These are phyloP conservation scores for Astrothelium macrocarpum DNA, from an alignment of 495 filamentous ascomycete species.

Conservation along the genomic window DNA sequence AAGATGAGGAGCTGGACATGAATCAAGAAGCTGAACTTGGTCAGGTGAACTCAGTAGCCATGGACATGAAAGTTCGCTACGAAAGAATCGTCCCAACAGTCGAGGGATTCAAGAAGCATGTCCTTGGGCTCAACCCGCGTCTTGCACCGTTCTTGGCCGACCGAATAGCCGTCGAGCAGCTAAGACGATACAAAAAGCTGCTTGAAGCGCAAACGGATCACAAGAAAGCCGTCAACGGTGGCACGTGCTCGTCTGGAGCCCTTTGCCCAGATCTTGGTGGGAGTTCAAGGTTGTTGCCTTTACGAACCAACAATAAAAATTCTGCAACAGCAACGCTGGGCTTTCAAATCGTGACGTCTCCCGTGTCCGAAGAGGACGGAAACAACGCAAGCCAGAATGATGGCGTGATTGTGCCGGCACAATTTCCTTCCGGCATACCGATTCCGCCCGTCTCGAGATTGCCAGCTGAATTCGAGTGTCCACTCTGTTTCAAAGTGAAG, in stretches of 20 bases:
- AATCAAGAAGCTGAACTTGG: slow-evolving; percentile 35
- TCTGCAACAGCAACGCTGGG: slow-evolving; percentile 35
- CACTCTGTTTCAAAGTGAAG: slow-evolving; percentile 81
- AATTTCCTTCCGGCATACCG: slow-evolving; percentile 74
- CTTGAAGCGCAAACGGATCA: slow-evolving; percentile 61
- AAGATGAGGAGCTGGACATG: slow-evolving; percentile 45
- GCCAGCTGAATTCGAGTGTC: slow-evolving; percentile 87
- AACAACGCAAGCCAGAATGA: slow-evolving; percentile 47
- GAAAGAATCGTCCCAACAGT: slow-evolving; percentile 54
- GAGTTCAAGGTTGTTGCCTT: slow-evolving; percentile 40
- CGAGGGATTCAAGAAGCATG: slow-evolving; percentile 68
- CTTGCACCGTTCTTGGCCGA: slow-evolving; percentile 63
- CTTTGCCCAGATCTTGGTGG: slow-evolving; percentile 61
- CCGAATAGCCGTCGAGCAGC: slow-evolving; percentile 74
- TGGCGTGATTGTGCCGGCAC: slow-evolving; percentile 54
- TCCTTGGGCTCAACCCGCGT: slow-evolving; percentile 60
- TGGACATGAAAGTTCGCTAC: slow-evolving; percentile 37
- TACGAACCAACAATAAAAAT: slow-evolving; percentile 32
- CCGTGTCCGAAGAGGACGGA: slow-evolving; percentile 47
- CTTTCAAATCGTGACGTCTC: slow-evolving; percentile 40
- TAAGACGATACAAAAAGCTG: slow-evolving; percentile 68
- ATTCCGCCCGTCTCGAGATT: slow-evolving; percentile 69
- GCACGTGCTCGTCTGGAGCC: slow-evolving; percentile 46
- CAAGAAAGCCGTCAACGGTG: slow-evolving; percentile 41
- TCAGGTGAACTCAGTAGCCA: slow-evolving; percentile 20